phyloP scores from a whole-genome alignment of 805 yeast species.

The Metschnikowia henanensis region DNA sequence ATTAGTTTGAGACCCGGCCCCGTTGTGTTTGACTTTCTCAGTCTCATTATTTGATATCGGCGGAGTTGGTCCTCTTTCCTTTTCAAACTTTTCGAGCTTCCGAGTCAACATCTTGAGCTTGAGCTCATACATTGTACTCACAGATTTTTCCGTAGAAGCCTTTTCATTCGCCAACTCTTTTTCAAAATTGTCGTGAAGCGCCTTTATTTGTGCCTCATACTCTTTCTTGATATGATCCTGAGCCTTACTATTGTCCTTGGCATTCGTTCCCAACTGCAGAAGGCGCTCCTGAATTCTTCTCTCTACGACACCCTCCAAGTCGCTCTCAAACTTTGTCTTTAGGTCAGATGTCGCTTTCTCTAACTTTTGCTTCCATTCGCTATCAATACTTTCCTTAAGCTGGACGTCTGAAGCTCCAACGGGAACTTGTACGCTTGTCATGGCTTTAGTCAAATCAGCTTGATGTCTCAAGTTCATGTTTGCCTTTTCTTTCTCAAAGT shows the following conservation, averaged over 20 bases:
- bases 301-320: conserved; percentile 17
- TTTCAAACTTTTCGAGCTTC: conserved; percentile 52
- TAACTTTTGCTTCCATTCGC: conserved; percentile 23
- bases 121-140: conserved; percentile 59
- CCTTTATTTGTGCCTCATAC: conserved; percentile 21
- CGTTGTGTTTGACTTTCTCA: not conserved
- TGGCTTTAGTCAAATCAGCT: conserved; percentile 23
- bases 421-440: not conserved
- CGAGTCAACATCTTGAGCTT: conserved; percentile 54
- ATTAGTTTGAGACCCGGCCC: not conserved
- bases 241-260: conserved; percentile 12
- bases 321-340: conserved; percentile 38
- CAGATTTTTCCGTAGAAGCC: conserved; percentile 47
- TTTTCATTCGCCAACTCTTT: conserved; percentile 20
- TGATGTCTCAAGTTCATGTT: conserved; percentile 17
- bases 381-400: conserved; percentile 26
- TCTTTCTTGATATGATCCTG: conserved; percentile 20
- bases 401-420: conserved; percentile 6
- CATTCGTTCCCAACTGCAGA: not conserved
- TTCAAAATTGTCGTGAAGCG: conserved; percentile 24
- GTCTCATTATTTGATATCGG: not conserved
- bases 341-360: conserved; percentile 20
- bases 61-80: not conserved
- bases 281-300: conserved; percentile 21
- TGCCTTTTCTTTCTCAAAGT: conserved; percentile 32